Evolutionary conservation across 768 basidiomycete genomes (phyloP).

Genomic region (Macrocybe gigantea): DNA sequence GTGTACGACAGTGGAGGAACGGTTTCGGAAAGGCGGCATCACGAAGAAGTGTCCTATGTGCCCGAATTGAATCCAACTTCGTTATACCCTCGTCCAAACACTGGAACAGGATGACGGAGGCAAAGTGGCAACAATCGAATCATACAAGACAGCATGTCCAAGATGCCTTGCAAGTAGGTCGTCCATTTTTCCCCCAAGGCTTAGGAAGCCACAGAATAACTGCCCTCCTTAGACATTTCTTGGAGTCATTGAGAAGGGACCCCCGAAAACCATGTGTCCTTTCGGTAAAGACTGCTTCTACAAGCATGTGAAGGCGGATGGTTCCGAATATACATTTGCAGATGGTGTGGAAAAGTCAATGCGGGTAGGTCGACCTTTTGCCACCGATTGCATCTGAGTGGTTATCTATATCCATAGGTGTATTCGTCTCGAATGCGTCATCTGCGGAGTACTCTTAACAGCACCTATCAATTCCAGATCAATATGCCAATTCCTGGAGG

Average conservation of each 20-base stretch:
- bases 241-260: constrained; percentile 35
- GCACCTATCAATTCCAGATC: too few relatives aligned
- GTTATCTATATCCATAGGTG: too few relatives aligned
- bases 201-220: too few relatives aligned
- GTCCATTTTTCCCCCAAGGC: neutral
- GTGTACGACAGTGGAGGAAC: constrained; percentile 76
- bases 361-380: constrained; percentile 30
- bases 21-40: constrained; percentile 46
- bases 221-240: constrained; percentile 48
- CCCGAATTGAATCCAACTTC: constrained; percentile 56
- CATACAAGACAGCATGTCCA: constrained; percentile 69
- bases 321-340: constrained; percentile 49
- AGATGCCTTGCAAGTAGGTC: constrained; percentile 60
- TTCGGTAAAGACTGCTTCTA: constrained; percentile 84
- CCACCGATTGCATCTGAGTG: too few relatives aligned
- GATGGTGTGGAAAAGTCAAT: constrained; percentile 51
- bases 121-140: constrained; percentile 44
- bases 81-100: constrained; percentile 72
- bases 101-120: constrained; percentile 45
- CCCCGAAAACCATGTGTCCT: constrained; percentile 52
- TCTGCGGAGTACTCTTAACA: too few relatives aligned
- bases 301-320: constrained; percentile 62
- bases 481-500: too few relatives aligned
- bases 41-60: constrained; percentile 81
- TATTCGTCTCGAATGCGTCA: too few relatives aligned